phyloP scores from a whole-genome alignment of 139 green algal species.

The Desmodesmus armatus region DNA sequence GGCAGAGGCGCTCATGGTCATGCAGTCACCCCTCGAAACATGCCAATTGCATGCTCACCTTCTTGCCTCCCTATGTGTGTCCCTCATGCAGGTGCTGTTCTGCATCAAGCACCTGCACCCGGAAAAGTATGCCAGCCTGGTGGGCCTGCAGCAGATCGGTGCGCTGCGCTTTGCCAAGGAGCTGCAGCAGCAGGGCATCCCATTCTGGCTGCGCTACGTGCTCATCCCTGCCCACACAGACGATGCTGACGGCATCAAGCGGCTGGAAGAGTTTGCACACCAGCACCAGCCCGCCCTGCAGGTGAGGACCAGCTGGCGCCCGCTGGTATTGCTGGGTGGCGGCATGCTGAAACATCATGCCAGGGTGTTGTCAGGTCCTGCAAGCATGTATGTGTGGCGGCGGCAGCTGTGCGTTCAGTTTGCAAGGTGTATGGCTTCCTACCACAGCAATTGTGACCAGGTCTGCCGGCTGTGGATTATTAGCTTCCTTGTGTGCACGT shows the following conservation, averaged over 20 bases:
- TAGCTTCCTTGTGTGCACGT: neutral
- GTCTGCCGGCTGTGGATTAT: neutral
- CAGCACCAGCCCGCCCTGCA: constrained; percentile 38
- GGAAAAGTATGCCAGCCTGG: constrained; percentile 44
- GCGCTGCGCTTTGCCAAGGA: constrained; percentile 67
- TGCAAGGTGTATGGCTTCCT: neutral
- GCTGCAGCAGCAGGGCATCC: constrained; percentile 56
- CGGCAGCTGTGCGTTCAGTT: neutral
- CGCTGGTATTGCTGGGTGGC: too few relatives aligned
- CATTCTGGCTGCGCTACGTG: constrained; percentile 66
- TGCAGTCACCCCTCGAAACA: neutral
- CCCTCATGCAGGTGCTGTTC: constrained; percentile 56
- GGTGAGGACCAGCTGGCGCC: neutral
- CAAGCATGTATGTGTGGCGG: neutral
- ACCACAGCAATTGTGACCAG: neutral
- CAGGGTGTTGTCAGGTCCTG: neutral
- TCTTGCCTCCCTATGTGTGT: neutral
- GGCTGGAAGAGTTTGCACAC: constrained; percentile 1
- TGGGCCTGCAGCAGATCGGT: constrained; percentile 57
- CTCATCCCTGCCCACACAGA: constrained; percentile 42
- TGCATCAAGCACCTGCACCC: constrained; percentile 75
- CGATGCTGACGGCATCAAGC: constrained; percentile 7
- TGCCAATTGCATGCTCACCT: neutral
- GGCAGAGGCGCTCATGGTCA: neutral
- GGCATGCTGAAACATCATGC: neutral